A percentile compares a stretch with the other conserved stretches of the same genome.
Evolutionary conservation across 1,284 basidiomycete species (phyloP).

Genomic region (Pholiota adiposa): DNA sequence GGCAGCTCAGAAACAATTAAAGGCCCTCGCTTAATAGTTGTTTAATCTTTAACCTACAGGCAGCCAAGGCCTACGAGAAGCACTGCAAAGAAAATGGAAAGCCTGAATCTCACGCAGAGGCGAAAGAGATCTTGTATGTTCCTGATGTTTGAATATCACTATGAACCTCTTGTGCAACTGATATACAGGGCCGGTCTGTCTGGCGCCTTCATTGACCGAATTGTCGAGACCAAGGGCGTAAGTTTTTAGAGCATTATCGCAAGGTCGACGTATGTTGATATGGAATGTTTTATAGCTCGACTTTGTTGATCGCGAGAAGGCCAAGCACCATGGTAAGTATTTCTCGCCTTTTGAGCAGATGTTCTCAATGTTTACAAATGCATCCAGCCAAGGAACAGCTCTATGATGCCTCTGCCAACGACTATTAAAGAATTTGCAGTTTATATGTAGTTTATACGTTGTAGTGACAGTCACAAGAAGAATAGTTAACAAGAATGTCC

Average conservation of each 20-base stretch:
- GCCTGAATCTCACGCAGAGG: slow-evolving; percentile 45
- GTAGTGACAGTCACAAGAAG: too few relatives aligned
- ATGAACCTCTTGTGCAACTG: not conserved
- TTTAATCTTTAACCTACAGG: slow-evolving; percentile 33
- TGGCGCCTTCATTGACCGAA: slow-evolving; percentile 49
- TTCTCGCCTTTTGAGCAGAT: not conserved
- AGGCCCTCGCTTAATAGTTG: too few relatives aligned
- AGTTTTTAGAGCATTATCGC: slow-evolving; percentile 18
- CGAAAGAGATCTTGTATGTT: slow-evolving; percentile 46
- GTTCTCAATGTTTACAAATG: not conserved
- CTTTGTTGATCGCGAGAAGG: slow-evolving; percentile 45
- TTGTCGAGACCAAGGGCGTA: slow-evolving; percentile 57
- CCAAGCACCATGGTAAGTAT: slow-evolving; percentile 43
- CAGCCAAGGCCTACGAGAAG: slow-evolving; percentile 60
- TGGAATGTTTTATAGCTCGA: slow-evolving; percentile 36
- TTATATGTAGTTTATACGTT: not conserved
- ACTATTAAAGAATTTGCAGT: not conserved
- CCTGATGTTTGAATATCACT: not conserved
- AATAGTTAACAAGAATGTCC: too few relatives aligned
- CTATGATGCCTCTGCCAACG: not conserved
- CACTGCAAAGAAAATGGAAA: slow-evolving; percentile 49
- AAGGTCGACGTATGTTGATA: not conserved
- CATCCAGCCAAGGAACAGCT: slow-evolving; percentile 6
- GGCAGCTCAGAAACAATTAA: not conserved
- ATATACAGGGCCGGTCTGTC: slow-evolving; percentile 43